A percentile compares a stretch with the other conserved stretches of the same genome.
phyloP scores from a whole-genome alignment of 441 rosid species.

The Gossypium lobatum region DNA sequence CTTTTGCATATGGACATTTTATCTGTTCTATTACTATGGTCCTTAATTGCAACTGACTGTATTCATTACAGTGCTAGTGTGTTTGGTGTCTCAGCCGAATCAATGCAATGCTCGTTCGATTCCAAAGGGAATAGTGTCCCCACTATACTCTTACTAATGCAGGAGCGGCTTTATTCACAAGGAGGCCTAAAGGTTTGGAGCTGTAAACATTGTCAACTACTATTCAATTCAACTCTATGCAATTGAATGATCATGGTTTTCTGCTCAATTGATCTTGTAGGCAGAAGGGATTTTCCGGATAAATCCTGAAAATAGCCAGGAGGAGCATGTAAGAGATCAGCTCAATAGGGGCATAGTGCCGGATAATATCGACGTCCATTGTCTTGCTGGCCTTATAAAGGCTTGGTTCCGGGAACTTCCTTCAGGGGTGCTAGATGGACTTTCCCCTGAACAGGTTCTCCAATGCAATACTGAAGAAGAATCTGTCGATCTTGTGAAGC shows the following conservation, averaged over 20 bases:
- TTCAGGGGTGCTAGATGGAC: slow-evolving; percentile 61
- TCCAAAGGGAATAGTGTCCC: slow-evolving; percentile 64
- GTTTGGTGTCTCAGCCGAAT: slow-evolving; percentile 73
- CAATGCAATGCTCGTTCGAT: slow-evolving; percentile 67
- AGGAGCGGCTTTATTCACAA: slow-evolving; percentile 50
- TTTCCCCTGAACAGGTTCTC: slow-evolving; percentile 61
- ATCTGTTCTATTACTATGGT: background rate
- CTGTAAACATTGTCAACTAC: background rate
- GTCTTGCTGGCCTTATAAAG: slow-evolving; percentile 64
- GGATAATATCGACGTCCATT: slow-evolving; percentile 55
- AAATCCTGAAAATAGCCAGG: slow-evolving; percentile 71
- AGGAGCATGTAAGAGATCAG: slow-evolving; percentile 67
- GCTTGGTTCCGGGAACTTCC: slow-evolving; percentile 81
- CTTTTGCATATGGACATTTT: background rate
- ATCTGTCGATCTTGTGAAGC: slow-evolving; percentile 49
- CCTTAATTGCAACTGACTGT: slow-evolving; percentile 14
- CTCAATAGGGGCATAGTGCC: slow-evolving; percentile 61
- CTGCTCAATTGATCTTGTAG: slow-evolving; percentile 24
- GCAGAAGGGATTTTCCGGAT: slow-evolving; percentile 75
- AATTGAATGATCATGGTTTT: background rate
- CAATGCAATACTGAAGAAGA: slow-evolving; percentile 55
- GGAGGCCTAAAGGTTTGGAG: slow-evolving; percentile 55
- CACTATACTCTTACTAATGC: slow-evolving; percentile 69
- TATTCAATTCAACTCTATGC: background rate
- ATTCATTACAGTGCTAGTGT: slow-evolving; percentile 50